Conservation (phyloP, 345 rosid genomes). For the Xanthoceras sorbifolium region DNA sequence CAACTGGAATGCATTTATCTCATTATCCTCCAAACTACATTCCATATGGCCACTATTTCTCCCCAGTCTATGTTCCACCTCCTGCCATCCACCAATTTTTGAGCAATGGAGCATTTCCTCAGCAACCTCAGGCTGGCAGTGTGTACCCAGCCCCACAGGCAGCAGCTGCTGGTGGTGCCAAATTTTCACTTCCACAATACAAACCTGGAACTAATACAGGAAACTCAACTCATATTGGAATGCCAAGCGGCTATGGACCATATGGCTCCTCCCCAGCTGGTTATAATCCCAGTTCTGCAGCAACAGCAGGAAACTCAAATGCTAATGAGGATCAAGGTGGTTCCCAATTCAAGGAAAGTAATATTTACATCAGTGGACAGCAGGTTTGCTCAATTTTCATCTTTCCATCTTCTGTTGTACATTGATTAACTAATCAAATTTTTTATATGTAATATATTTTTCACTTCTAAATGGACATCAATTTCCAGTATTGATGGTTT, state of each 20-base stretch:
- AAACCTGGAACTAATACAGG: constrained; percentile 76
- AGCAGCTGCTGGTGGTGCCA: constrained; percentile 66
- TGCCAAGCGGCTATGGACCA: constrained; percentile 78
- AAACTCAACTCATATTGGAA: constrained; percentile 66
- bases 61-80: constrained; percentile 78
- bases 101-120: constrained; percentile 78
- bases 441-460: not conserved
- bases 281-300: constrained; percentile 67
- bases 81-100: constrained; percentile 74
- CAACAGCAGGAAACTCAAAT: constrained; percentile 65
- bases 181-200: constrained; percentile 76
- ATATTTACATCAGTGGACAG: constrained; percentile 67
- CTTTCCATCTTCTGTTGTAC: not conserved
- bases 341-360: constrained; percentile 81
- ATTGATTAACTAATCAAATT: not conserved
- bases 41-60: constrained; percentile 74
- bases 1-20: constrained; percentile 77
- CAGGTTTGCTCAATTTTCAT: constrained; percentile 53
- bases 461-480: constrained; percentile 8
- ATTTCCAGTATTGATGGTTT: constrained; percentile 23
- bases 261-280: constrained; percentile 79
- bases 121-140: constrained; percentile 77
- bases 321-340: constrained; percentile 73
- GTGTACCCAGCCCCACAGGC: constrained; percentile 72
- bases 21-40: constrained; percentile 86